Percentiles rank a stretch among this genome's conserved stretches.
phyloP scores from a whole-genome alignment of 2,329 filamentous ascomycete genomes.

The Fusarium sp. region DNA sequence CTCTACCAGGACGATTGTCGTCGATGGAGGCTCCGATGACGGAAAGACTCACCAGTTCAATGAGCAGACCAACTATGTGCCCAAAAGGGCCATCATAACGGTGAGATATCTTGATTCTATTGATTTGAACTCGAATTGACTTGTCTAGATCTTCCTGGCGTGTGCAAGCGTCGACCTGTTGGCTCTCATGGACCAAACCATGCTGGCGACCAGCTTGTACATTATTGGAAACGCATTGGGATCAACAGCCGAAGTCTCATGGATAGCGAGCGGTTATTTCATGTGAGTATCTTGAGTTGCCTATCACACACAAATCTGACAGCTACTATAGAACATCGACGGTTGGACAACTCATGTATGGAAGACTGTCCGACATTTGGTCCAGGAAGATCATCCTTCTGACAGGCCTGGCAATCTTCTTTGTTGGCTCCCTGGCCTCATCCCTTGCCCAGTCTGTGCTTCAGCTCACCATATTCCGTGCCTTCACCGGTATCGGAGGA shows the following conservation, averaged over 20 bases:
- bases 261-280: slow-evolving; percentile 68
- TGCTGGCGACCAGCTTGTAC: slow-evolving; percentile 65
- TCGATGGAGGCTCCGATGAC: slow-evolving; percentile 28
- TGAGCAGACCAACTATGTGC: slow-evolving; percentile 68
- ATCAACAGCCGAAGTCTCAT: slow-evolving; percentile 62
- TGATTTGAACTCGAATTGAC: slow-evolving; percentile 13
- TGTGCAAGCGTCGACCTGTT: slow-evolving; percentile 67
- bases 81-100: slow-evolving; percentile 62
- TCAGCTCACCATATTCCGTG: slow-evolving; percentile 56
- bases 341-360: slow-evolving; percentile 60
- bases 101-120: slow-evolving; percentile 43
- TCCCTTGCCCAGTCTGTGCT: slow-evolving; percentile 55
- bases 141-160: slow-evolving; percentile 65
- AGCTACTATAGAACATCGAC: slow-evolving; percentile 54
- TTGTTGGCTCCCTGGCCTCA: slow-evolving; percentile 57
- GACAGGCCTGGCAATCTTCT: slow-evolving; percentile 56
- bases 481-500: slow-evolving; percentile 69
- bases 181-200: slow-evolving; percentile 69
- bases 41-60: slow-evolving; percentile 56
- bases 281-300: slow-evolving; percentile 54
- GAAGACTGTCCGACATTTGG: slow-evolving; percentile 60
- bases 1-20: slow-evolving; percentile 7
- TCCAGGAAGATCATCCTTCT: slow-evolving; percentile 57
- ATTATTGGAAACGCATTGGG: slow-evolving; percentile 64
- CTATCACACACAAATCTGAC: not conserved